A percentile compares a stretch with the other conserved stretches of the same genome.
phyloP scores from a whole-genome alignment of 306 rosid genomes.

The Sphenostylis stenocarpa region DNA sequence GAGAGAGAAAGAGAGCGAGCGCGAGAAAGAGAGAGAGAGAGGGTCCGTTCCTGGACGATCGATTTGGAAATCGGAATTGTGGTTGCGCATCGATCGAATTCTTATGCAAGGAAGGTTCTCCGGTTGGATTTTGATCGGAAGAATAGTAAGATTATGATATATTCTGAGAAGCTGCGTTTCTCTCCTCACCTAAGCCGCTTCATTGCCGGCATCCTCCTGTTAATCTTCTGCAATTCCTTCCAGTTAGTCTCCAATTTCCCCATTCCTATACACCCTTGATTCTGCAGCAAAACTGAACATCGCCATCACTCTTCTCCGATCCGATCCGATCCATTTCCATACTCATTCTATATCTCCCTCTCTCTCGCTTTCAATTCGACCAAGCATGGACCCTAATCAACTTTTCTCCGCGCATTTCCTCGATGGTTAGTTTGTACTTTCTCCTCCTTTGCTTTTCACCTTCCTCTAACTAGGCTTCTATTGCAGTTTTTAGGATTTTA shows the following conservation, averaged over 20 bases:
- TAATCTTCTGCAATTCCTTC: constrained; percentile 54
- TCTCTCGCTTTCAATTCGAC: neutral
- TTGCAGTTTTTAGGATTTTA: neutral
- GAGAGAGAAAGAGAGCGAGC: constrained; percentile 6
- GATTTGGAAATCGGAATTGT: neutral
- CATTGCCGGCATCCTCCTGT: constrained; percentile 56
- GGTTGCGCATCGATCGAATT: neutral
- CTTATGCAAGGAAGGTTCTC: constrained; percentile 43
- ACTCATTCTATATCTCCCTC: neutral
- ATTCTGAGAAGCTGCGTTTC: constrained; percentile 44
- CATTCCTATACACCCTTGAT: constrained; percentile 56
- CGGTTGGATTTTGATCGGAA: neutral
- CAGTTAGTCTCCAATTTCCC: constrained; percentile 59
- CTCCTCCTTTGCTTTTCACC: neutral
- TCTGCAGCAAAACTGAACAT: too few relatives aligned
- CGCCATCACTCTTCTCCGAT: neutral
- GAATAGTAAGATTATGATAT: constrained; percentile 42
- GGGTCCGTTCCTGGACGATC: neutral
- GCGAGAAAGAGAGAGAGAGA: constrained; percentile 18
- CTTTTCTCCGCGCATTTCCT: constrained; percentile 40
- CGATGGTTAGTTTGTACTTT: constrained; percentile 44
- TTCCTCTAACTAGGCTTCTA: too few relatives aligned
- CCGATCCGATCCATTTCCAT: neutral
- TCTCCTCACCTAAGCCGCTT: constrained; percentile 61
- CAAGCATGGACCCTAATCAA: constrained; percentile 45